These are phyloP conservation scores for Ustilago loliicola DNA, from an alignment of 1,284 basidiomycete genomes.

Conservation along the genomic window DNA sequence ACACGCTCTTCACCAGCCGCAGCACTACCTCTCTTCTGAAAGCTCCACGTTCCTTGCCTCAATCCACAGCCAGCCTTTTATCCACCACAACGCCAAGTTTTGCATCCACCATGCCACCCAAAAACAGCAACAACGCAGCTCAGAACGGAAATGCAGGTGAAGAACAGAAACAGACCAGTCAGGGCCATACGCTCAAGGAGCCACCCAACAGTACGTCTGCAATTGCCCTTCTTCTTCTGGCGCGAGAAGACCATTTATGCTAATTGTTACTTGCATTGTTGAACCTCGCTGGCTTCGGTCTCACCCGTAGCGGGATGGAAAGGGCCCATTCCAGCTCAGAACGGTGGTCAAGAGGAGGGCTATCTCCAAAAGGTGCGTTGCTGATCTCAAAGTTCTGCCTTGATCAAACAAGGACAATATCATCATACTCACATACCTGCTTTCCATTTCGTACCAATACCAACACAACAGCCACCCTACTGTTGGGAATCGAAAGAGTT, in stretches of 20 bases:
- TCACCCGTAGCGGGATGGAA: conserved; percentile 43
- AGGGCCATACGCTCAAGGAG: conserved; percentile 29
- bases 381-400: no score
- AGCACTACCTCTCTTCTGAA: background rate
- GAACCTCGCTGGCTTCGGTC: background rate
- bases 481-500: conserved; percentile 47
- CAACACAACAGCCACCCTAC: conserved; percentile 38
- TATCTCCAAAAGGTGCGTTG: conserved; percentile 45
- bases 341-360: conserved; percentile 42
- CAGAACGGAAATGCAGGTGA: conserved; percentile 1
- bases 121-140: conserved; percentile 13
- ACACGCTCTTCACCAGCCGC: background rate
- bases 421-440: background rate
- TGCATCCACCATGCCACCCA: conserved; percentile 18
- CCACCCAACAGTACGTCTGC: conserved; percentile 31
- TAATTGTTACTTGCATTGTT: no score
- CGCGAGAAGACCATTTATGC: no score
- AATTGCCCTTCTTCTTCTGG: background rate
- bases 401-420: no score
- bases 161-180: conserved; percentile 16
- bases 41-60: background rate
- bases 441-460: background rate
- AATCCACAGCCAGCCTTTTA: background rate
- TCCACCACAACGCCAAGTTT: background rate
- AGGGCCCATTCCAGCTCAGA: conserved; percentile 30